A percentile compares a stretch with the other conserved stretches of the same genome.
These are phyloP conservation scores for Xylaria multiplex DNA, from an alignment of 2,329 filamentous ascomycete genomes.

Conservation along the genomic window DNA sequence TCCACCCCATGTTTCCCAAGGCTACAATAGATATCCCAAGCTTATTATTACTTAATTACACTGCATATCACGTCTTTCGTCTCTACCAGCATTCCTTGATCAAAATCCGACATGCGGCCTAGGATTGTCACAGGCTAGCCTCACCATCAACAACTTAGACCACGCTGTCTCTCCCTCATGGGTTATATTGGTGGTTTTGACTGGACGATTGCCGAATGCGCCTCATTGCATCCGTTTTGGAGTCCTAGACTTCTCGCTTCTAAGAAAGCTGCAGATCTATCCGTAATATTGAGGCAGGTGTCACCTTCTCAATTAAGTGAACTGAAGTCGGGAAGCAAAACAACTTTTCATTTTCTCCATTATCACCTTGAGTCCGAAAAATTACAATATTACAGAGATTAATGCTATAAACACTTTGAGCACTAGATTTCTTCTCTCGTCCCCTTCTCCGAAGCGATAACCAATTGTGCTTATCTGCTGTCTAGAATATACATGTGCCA, in stretches of 20 bases:
- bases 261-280: conserved; percentile 2
- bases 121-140: conserved; percentile 4
- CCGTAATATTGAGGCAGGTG: neutral
- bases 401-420: conserved; percentile 8
- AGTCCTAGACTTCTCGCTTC: neutral
- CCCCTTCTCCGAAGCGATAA: conserved; percentile 6
- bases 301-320: conserved; percentile 13
- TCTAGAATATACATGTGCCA: conserved; percentile 33
- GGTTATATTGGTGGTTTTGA: conserved; percentile 5
- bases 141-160: conserved; percentile 1
- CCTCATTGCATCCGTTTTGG: neutral
- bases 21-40: conserved; percentile 3
- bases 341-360: conserved; percentile 17
- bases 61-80: conserved; percentile 13
- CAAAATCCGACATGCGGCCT: conserved; percentile 1
- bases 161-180: neutral
- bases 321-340: conserved; percentile 15
- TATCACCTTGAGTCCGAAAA: neutral
- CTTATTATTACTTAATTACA: conserved; percentile 8
- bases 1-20: conserved; percentile 14
- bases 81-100: neutral
- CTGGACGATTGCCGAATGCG: neutral
- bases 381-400: conserved; percentile 16
- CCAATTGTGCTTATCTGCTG: neutral
- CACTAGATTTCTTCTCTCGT: neutral